phyloP scores from a whole-genome alignment of 805 yeast genomes.

The Ogataea kodamae region DNA sequence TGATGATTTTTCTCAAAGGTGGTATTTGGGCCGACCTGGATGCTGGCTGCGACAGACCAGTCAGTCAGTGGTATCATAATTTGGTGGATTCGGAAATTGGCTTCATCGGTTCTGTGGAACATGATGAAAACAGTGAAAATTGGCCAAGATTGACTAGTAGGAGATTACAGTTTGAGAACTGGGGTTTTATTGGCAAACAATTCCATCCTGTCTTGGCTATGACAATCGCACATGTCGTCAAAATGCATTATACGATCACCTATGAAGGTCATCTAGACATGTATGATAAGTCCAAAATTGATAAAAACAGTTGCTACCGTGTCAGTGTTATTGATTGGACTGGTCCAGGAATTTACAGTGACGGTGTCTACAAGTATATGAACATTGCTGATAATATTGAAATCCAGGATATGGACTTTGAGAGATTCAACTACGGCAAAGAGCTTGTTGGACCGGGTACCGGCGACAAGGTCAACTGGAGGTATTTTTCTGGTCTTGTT shows the following conservation, averaged over 20 bases:
- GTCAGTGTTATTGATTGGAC: slow-evolving; percentile 84
- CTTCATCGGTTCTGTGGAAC: slow-evolving; percentile 81
- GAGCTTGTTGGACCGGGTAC: slow-evolving; percentile 18
- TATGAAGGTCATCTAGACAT: slow-evolving; percentile 38
- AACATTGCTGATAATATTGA: slow-evolving; percentile 20
- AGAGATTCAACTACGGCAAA: slow-evolving; percentile 11
- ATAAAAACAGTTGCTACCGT: slow-evolving; percentile 53
- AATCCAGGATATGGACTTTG: slow-evolving; percentile 12
- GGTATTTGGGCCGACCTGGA: slow-evolving; percentile 89
- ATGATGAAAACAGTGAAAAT: slow-evolving; percentile 86
- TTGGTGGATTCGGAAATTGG: slow-evolving; percentile 45
- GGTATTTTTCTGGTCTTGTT: slow-evolving; percentile 19
- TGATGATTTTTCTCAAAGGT: slow-evolving; percentile 78
- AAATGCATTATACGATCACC: slow-evolving; percentile 57
- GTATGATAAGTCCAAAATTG: slow-evolving; percentile 18
- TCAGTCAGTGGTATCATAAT: slow-evolving; percentile 56
- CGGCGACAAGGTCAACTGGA: slow-evolving; percentile 21
- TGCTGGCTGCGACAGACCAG: slow-evolving; percentile 63
- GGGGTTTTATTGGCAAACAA: slow-evolving; percentile 83
- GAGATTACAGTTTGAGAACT: slow-evolving; percentile 86
- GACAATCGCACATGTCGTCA: slow-evolving; percentile 70
- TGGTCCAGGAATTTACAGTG: slow-evolving; percentile 91
- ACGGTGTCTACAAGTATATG: slow-evolving; percentile 47
- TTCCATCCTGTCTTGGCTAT: slow-evolving; percentile 85
- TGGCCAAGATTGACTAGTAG: slow-evolving; percentile 87